Conservation (phyloP, 768 basidiomycete species). For the Auricularia auricula-judae region DNA sequence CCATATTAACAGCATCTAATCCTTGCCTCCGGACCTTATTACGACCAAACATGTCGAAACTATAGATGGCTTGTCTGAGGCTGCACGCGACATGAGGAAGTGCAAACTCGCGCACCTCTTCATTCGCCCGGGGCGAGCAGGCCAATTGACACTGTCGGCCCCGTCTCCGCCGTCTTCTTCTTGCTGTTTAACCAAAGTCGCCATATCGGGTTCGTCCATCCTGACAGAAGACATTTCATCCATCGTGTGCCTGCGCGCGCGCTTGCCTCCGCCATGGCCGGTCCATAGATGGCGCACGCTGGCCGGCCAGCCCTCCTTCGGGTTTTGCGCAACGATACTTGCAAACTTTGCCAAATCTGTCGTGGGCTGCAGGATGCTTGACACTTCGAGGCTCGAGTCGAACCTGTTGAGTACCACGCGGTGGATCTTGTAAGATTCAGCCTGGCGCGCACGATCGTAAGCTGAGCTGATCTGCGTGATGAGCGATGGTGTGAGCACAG, state of each 20-base stretch:
- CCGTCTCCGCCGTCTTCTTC: background rate
- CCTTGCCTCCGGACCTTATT: background rate
- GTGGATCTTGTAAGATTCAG: slow-evolving; percentile 51
- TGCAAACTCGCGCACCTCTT: background rate
- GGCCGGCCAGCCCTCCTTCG: background rate
- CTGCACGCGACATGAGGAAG: background rate
- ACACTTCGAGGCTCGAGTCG: slow-evolving; percentile 35
- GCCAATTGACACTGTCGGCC: background rate
- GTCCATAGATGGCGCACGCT: background rate
- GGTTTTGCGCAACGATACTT: slow-evolving; percentile 24
- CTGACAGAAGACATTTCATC: background rate
- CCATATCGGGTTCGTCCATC: background rate
- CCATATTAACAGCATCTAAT: background rate
- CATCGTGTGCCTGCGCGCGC: background rate
- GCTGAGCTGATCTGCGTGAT: slow-evolving; percentile 36
- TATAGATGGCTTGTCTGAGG: background rate
- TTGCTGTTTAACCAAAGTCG: background rate
- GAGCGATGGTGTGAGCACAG: slow-evolving; percentile 30
- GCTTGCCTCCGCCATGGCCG: slow-evolving; percentile 2
- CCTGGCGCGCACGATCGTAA: slow-evolving; percentile 34
- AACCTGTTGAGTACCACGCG: slow-evolving; percentile 51
- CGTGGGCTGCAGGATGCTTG: slow-evolving; percentile 34
- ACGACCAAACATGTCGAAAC: background rate
- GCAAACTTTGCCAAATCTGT: slow-evolving; percentile 45
- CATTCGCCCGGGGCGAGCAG: background rate